Percentiles rank a stretch among this genome's conserved stretches.
These are phyloP conservation scores for Tritrichomonas musculus DNA, from an alignment of 208 protist species.

Conservation along the genomic window DNA sequence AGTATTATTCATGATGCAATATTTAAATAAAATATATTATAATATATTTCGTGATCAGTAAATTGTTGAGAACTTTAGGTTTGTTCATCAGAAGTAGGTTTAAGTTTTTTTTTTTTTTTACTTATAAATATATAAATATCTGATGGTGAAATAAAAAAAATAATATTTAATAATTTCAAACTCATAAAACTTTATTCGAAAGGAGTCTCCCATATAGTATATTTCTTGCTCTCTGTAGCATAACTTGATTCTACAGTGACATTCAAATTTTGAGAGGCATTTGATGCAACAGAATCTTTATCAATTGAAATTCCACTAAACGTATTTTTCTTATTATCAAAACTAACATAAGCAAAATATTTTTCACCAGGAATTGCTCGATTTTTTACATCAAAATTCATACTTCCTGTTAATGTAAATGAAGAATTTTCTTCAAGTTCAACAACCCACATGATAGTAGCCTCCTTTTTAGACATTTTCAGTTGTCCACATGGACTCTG, in stretches of 20 bases:
- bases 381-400: neutral
- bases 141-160: no score
- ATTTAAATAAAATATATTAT: no score
- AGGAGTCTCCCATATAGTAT: neutral
- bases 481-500: neutral
- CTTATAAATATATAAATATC: no score
- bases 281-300: neutral
- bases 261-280: neutral
- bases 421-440: neutral
- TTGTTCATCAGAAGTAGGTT: no score
- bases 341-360: neutral
- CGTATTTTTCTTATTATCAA: neutral
- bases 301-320: neutral
- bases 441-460: neutral
- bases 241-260: neutral
- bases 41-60: no score
- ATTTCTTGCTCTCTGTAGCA: slow-evolving; percentile 5
- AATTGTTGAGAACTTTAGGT: no score
- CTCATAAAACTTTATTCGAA: neutral
- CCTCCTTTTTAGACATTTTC: neutral
- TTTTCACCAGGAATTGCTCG: neutral
- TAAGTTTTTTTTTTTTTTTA: no score
- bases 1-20: no score
- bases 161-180: no score
- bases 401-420: neutral